Percentiles rank a stretch among this genome's conserved stretches.
phyloP scores from a whole-genome alignment of 208 protist genomes.

The Crithidia bombi region DNA sequence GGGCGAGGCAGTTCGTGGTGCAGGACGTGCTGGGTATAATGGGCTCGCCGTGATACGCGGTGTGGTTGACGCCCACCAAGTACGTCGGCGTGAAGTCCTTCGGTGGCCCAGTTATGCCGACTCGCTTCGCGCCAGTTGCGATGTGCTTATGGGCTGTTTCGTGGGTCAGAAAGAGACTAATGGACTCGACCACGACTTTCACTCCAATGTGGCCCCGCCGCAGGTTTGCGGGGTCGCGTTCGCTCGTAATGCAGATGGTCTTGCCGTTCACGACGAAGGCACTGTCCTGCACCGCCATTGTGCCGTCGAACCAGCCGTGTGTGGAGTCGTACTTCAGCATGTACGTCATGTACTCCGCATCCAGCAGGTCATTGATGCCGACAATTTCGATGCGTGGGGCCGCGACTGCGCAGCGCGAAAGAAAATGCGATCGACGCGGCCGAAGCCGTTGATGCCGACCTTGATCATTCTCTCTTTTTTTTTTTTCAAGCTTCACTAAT shows the following conservation, averaged over 20 bases:
- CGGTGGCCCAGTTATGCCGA: constrained; percentile 99
- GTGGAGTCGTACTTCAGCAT: constrained; percentile 97
- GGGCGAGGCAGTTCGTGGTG: constrained; percentile 99
- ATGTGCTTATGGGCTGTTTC: constrained; percentile 94
- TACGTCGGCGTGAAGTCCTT: constrained; percentile 96
- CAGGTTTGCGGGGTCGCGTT: constrained; percentile 94
- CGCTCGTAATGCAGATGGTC: constrained; percentile 76
- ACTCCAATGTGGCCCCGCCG: constrained; percentile 93
- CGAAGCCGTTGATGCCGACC: constrained; percentile 98
- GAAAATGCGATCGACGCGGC: constrained; percentile 98
- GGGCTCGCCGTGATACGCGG: constrained; percentile 82
- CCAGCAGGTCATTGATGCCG: constrained; percentile 86
- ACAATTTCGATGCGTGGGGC: constrained; percentile 68
- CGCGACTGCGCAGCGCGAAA: constrained; percentile 77
- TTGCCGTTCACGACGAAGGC: constrained; percentile 86
- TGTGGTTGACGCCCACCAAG: constrained; percentile 99
- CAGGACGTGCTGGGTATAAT: constrained; percentile 99
- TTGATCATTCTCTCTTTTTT: constrained; percentile 38
- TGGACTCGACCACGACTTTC: constrained; percentile 99
- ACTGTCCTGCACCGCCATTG: constrained; percentile 66
- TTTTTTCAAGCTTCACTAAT: not conserved
- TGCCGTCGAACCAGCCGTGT: constrained; percentile 93
- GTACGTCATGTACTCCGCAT: constrained; percentile 97
- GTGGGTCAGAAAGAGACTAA: constrained; percentile 97
- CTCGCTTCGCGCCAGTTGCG: constrained; percentile 97